Conservation (phyloP, 2,329 filamentous ascomycete species). For the Fusarium sublunatum region DNA sequence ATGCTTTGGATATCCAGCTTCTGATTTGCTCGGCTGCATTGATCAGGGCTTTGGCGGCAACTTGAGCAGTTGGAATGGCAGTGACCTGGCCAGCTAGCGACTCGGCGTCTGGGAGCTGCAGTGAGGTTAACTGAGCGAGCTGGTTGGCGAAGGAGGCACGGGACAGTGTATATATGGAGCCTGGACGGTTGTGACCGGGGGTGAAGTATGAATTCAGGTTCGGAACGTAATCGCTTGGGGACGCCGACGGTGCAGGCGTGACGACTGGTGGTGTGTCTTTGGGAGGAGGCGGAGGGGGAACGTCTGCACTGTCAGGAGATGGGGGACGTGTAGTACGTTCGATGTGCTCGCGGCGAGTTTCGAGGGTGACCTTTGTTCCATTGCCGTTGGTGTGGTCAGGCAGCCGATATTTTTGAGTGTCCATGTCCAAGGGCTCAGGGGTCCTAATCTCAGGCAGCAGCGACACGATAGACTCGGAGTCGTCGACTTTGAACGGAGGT, state of each 20-base stretch:
- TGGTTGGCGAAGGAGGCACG: slow-evolving; percentile 93
- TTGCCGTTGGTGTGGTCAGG: slow-evolving; percentile 77
- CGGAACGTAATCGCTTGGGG: slow-evolving; percentile 58
- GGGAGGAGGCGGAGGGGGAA: slow-evolving; percentile 55
- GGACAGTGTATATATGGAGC: slow-evolving; percentile 93
- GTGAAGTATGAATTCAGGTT: slow-evolving; percentile 73
- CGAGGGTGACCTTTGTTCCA: slow-evolving; percentile 71
- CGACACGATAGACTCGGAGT: slow-evolving; percentile 44
- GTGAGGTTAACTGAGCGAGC: slow-evolving; percentile 88
- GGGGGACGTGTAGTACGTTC: slow-evolving; percentile 60
- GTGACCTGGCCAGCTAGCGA: slow-evolving; percentile 85
- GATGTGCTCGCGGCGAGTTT: slow-evolving; percentile 68
- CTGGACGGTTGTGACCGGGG: slow-evolving; percentile 74
- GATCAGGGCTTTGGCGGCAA: slow-evolving; percentile 84
- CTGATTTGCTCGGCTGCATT: slow-evolving; percentile 92
- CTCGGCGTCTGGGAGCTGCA: slow-evolving; percentile 87
- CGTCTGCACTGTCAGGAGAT: slow-evolving; percentile 50
- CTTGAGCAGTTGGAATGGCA: slow-evolving; percentile 84
- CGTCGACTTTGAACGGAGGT: slow-evolving; percentile 47
- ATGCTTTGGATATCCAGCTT: slow-evolving; percentile 92
- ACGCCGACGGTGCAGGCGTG: slow-evolving; percentile 44
- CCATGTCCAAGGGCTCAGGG: slow-evolving; percentile 68
- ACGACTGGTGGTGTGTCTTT: slow-evolving; percentile 55
- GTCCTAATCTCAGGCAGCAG: slow-evolving; percentile 64
- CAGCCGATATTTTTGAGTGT: slow-evolving; percentile 79